phyloP scores from a whole-genome alignment of 495 filamentous ascomycete species.

The Penicillium manginii region DNA sequence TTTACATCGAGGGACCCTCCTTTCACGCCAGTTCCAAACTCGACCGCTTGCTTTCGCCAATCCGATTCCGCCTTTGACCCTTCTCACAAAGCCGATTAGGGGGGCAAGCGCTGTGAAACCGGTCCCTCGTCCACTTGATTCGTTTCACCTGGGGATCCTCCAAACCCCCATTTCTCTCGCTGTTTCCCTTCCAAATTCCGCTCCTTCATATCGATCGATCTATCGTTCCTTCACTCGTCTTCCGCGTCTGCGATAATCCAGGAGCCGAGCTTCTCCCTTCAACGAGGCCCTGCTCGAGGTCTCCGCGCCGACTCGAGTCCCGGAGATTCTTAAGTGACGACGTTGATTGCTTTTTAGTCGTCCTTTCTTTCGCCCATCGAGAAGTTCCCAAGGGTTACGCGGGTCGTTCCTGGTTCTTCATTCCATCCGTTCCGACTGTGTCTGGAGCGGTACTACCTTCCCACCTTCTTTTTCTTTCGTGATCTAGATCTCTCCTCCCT shows the following conservation, averaged over 20 bases:
- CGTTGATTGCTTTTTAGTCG: conserved; percentile 3
- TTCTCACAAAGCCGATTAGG: conserved; percentile 16
- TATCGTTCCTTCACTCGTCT: not conserved
- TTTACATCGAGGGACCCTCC: conserved; percentile 8
- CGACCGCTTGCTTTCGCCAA: conserved; percentile 11
- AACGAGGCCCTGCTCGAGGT: not conserved
- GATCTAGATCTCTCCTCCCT: conserved; percentile 7
- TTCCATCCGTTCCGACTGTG: conserved; percentile 27
- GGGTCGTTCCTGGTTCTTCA: conserved; percentile 48
- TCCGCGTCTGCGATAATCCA: not conserved
- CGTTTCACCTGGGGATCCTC: conserved; percentile 7
- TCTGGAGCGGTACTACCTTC: conserved; percentile 27
- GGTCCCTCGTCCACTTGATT: conserved; percentile 5
- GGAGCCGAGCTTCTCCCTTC: not conserved
- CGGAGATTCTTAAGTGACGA: conserved; percentile 7
- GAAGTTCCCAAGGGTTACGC: conserved; percentile 45
- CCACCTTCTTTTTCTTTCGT: conserved; percentile 7
- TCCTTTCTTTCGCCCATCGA: conserved; percentile 6
- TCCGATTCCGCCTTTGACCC: conserved; percentile 3
- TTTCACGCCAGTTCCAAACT: conserved; percentile 4
- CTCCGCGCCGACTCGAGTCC: not conserved
- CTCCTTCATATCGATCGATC: conserved; percentile 4
- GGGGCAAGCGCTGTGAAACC: conserved; percentile 11
- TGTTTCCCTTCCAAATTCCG: conserved; percentile 7
- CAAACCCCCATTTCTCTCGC: conserved; percentile 7